phyloP scores from a whole-genome alignment of 2,329 filamentous ascomycete genomes.

The Dactylellina parvicollis region DNA sequence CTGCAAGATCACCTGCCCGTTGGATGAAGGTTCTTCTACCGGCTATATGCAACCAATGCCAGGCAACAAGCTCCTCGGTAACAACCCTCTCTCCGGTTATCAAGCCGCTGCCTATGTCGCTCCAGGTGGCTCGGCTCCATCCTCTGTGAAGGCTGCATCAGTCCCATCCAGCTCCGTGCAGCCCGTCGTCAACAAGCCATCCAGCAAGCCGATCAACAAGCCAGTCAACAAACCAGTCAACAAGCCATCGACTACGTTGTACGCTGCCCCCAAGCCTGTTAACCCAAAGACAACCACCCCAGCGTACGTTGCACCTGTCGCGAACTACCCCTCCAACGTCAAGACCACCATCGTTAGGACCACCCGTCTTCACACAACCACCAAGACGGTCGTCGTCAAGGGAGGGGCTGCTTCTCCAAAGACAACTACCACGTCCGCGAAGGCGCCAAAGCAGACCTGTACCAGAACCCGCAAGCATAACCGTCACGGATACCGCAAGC shows the following conservation, averaged over 20 bases:
- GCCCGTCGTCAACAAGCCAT: slow-evolving; percentile 6
- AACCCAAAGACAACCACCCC: slow-evolving; percentile 4
- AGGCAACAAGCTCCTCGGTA: slow-evolving; percentile 45
- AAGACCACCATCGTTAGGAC: slow-evolving; percentile 10
- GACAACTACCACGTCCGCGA: not conserved
- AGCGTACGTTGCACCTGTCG: slow-evolving; percentile 1
- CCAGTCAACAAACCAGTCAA: not conserved
- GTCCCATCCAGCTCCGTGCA: not conserved
- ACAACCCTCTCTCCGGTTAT: slow-evolving; percentile 46
- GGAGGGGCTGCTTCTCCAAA: not conserved
- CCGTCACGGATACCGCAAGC: slow-evolving; percentile 12
- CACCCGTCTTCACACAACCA: slow-evolving; percentile 23
- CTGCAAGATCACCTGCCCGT: slow-evolving; percentile 50
- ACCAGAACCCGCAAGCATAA: slow-evolving; percentile 12
- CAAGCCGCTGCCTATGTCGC: slow-evolving; percentile 24
- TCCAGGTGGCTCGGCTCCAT: slow-evolving; percentile 15
- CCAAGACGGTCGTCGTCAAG: slow-evolving; percentile 12
- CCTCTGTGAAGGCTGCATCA: slow-evolving; percentile 8
- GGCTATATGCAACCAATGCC: slow-evolving; percentile 24
- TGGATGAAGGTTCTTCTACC: slow-evolving; percentile 35
- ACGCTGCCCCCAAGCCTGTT: slow-evolving; percentile 2
- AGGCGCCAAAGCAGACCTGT: slow-evolving; percentile 23
- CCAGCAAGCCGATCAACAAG: too few relatives aligned
- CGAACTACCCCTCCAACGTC: not conserved
- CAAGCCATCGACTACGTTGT: slow-evolving; percentile 10